phyloP scores from a whole-genome alignment of 306 rosid genomes.

The Canavalia ensiformis region DNA sequence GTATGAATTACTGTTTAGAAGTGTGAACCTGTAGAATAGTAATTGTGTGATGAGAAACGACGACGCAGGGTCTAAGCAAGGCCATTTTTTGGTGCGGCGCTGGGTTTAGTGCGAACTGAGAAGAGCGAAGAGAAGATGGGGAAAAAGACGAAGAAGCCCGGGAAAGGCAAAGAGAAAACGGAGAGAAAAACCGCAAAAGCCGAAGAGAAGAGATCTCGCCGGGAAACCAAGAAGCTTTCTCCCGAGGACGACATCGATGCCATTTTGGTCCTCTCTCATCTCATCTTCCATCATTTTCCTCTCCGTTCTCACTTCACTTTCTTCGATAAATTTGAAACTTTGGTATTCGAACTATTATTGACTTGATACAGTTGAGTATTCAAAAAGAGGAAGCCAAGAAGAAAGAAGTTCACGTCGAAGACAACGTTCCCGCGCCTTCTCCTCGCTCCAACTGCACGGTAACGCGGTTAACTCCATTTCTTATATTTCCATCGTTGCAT shows the following conservation, averaged over 20 bases:
- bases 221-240: constrained; percentile 90
- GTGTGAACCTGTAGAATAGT: no score
- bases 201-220: constrained; percentile 85
- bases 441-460: constrained; percentile 93
- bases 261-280: constrained; percentile 64
- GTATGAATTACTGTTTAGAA: not conserved
- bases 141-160: constrained; percentile 92
- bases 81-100: not conserved
- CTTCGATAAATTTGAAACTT: not conserved
- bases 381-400: constrained; percentile 98
- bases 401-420: constrained; percentile 90
- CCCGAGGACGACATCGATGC: constrained; percentile 98
- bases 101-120: not conserved
- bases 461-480: constrained; percentile 20
- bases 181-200: constrained; percentile 88
- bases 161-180: constrained; percentile 96
- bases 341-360: not conserved
- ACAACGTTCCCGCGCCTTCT: constrained; percentile 95
- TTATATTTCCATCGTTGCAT: not conserved
- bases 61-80: constrained; percentile 1
- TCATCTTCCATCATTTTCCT: not conserved
- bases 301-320: not conserved
- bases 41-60: not conserved
- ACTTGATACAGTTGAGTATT: constrained; percentile 64
- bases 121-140: constrained; percentile 66